These are phyloP conservation scores for Wickerhamomyces pijperi DNA, from an alignment of 805 yeast genomes.

Conservation along the genomic window DNA sequence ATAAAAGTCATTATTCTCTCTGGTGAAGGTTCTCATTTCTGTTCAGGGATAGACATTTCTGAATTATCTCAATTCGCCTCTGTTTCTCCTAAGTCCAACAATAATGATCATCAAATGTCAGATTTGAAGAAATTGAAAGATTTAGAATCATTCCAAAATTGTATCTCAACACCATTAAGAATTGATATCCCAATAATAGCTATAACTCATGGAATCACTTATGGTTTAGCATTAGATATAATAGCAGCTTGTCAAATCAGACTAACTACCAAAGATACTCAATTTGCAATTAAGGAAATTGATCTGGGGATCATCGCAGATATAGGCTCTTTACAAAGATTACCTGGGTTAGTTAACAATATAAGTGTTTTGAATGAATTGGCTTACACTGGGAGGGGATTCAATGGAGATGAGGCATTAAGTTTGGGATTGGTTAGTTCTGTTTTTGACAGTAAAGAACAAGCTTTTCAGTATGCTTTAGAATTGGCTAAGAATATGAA, in stretches of 20 bases:
- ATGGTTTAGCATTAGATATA: conserved; percentile 63
- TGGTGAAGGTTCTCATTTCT: conserved; percentile 43
- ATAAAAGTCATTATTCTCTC: conserved; percentile 48
- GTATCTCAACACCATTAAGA: conserved; percentile 34
- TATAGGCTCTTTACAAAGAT: conserved; percentile 64
- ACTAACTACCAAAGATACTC: conserved; percentile 38
- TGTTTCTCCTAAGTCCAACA: too few species aligned
- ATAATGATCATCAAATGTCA: too few species aligned
- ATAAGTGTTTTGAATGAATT: conserved; percentile 46
- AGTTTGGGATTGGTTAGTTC: conserved; percentile 42
- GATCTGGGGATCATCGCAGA: conserved; percentile 70
- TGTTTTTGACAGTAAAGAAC: conserved; percentile 33
- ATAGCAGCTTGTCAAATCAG: conserved; percentile 49
- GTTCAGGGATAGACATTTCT: conserved; percentile 56
- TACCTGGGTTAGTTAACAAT: conserved; percentile 43
- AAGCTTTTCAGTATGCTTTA: conserved; percentile 38
- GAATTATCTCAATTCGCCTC: conserved; percentile 11
- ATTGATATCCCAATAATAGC: conserved; percentile 54
- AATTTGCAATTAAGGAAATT: conserved; percentile 55
- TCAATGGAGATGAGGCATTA: conserved; percentile 43
- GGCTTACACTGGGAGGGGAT: conserved; percentile 50
- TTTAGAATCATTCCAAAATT: conserved; percentile 47
- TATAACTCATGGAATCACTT: conserved; percentile 50
- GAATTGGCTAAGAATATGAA: conserved; percentile 35
- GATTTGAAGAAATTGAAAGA: too few species aligned